phyloP scores from a whole-genome alignment of 768 basidiomycete genomes.

The Leccinum rimulosum region DNA sequence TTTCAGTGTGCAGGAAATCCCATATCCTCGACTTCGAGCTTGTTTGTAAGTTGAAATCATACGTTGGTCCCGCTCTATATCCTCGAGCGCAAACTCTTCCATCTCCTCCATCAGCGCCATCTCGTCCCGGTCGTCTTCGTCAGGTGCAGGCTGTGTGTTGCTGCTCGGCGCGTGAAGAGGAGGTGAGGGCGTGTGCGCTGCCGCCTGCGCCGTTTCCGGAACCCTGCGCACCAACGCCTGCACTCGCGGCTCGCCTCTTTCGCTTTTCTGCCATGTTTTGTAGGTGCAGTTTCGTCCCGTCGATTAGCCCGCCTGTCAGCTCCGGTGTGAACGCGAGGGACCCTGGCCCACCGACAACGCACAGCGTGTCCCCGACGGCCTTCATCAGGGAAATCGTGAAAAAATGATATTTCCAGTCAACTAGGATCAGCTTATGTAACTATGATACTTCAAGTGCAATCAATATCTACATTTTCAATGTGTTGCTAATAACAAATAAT shows the following conservation, averaged over 20 bases:
- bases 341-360: constrained; percentile 50
- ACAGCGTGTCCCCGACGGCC: constrained; percentile 60
- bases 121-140: constrained; percentile 62
- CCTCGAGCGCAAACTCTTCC: constrained; percentile 79
- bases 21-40: too few relatives aligned
- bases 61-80: constrained; percentile 53
- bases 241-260: constrained; percentile 44
- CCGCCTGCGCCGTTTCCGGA: neutral
- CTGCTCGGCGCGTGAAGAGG: neutral
- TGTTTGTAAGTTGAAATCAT: too few relatives aligned
- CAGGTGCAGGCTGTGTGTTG: neutral
- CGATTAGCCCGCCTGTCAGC: constrained; percentile 52
- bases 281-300: constrained; percentile 71
- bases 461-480: too few relatives aligned
- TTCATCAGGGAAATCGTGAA: too few relatives aligned
- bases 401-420: too few relatives aligned
- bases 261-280: constrained; percentile 67
- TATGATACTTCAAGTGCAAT: too few relatives aligned
- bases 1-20: too few relatives aligned
- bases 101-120: constrained; percentile 74
- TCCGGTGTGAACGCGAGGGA: constrained; percentile 46
- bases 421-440: too few relatives aligned
- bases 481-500: too few relatives aligned
- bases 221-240: constrained; percentile 14
- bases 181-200: neutral